Base-by-base conservation (phyloP, 306 rosid genomes). In the Astragalus membranaceus region DNA sequence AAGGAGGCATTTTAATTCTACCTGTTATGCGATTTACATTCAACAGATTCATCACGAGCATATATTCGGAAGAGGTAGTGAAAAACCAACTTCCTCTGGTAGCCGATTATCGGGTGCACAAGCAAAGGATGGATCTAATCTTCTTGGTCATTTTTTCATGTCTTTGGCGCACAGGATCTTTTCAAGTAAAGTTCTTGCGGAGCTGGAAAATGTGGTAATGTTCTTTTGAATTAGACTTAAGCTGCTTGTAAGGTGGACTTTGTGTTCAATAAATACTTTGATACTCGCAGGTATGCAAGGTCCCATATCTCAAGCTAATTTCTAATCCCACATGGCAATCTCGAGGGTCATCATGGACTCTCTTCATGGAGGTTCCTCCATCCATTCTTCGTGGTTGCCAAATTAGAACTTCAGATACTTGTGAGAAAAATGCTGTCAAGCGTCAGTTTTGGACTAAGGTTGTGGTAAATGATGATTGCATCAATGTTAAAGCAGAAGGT, bases 291-390 rank as follows among this genome's bases (percentile, higher is more conserved):
- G 91, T 86, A 63, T 83, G 81, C 78, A 88, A 82, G 50, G 91
- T 87, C 66, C 95, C 92, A 41, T 91, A 83, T 88, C 85, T 88
- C 63, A 88, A 87, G 78, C 58, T 91, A 74, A 75, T 79, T 72
- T 87, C 96, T 59, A 86, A 94, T 74, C 95, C 92, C 44, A 87
- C 99, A 1, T 87, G 99, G 99, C 84, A 88, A 80, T 94, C 92
- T 77, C 88, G 96, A 16, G 78, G 84, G 13, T 94, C 97, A 7
- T 88, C 97, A 7, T 94, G 99, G 97, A 88, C 90, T n/a, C 76
- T 90, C 15, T 70, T 58, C 79, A 80, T 91, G 88, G 90, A 86
- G 78, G 81, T 93, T 84, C 93, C 96, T 60, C 83, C 65, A 36
- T 84, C 96, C 57, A 79, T 87, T 64, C 83, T 88, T 52, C 87